These are phyloP conservation scores for Leishmania aethiopica DNA, from an alignment of 208 protist genomes.

Conservation along the genomic window DNA sequence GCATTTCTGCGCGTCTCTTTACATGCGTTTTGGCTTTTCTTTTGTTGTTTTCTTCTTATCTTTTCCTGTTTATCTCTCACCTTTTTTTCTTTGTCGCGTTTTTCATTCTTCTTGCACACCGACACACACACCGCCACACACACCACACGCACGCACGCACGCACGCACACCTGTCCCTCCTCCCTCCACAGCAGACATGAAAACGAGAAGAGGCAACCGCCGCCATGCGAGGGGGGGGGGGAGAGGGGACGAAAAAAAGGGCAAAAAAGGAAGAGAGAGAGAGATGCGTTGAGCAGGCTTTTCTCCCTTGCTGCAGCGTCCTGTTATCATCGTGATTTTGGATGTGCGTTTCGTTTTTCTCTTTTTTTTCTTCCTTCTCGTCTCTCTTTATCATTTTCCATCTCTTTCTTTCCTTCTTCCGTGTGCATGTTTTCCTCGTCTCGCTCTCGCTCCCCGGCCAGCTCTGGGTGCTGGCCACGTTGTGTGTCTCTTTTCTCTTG, in stretches of 20 bases:
- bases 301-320: no score
- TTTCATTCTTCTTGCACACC: neutral
- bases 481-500: neutral
- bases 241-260: no score
- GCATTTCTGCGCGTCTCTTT: neutral
- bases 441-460: neutral
- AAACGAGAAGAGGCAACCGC: no score
- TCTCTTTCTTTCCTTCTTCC: neutral
- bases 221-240: no score
- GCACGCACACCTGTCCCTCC: no score
- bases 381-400: neutral
- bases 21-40: neutral
- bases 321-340: no score
- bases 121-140: neutral
- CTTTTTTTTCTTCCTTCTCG: neutral
- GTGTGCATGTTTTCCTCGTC: neutral
- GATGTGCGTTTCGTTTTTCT: neutral
- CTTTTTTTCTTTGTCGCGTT: neutral
- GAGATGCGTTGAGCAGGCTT: no score
- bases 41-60: neutral
- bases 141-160: no score
- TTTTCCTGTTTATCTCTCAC: neutral
- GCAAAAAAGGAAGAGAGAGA: no score
- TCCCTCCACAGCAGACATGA: no score
- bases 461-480: neutral